Base-by-base conservation (phyloP, 2,329 filamentous ascomycete species). In the Trematosphaeria pertusa region DNA sequence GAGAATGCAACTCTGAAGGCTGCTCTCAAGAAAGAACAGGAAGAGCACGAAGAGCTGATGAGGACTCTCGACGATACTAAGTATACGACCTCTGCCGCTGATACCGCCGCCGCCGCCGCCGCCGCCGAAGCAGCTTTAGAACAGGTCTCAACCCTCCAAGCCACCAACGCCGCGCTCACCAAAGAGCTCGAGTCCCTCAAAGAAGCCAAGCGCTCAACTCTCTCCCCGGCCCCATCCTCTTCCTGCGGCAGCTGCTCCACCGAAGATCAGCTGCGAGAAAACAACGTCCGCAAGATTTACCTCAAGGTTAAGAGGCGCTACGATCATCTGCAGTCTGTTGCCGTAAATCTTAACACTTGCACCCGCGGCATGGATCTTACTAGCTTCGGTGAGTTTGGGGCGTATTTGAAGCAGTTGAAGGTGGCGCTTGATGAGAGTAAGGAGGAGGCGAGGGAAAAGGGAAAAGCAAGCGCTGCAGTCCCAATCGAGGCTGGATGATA, bases 341-440 rank as follows among this genome's bases (percentile, higher is more conserved):
- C 47, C 0, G 45, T 18, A 1, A 43, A 65, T 0, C 14, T 67
- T 1, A 15, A 31, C 0, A 43, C 9, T 1, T 37, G 36, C 7
- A 62, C 63, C 0, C 24, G 39, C 0, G 44, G 48, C 0, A 60
- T 62, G 58, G 54, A 61, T 11, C 19, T 60, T 0, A 38, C 14
- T 9, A 43, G 31, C 9, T 64, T 63, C n/a, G 66, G 66, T 0
- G 55, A 65, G 4, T 62, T 69, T 37, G 66, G 66, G 2, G 15
- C 5, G 12, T 42, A 54, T 26, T 8, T 67, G 9, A 52, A 35
- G 30, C 41, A 49, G 30, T 9, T 67, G 37, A 55, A 28, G 30
- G 21, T 1, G 17, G 45, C 14, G 2, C 5, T 68, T n/a, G 46
- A 59, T 2, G 53, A 50, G 2, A 47, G 52, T 9, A n/a, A n/a